Conservation (phyloP, 257 asterid species). For the Solanum rostratum region DNA sequence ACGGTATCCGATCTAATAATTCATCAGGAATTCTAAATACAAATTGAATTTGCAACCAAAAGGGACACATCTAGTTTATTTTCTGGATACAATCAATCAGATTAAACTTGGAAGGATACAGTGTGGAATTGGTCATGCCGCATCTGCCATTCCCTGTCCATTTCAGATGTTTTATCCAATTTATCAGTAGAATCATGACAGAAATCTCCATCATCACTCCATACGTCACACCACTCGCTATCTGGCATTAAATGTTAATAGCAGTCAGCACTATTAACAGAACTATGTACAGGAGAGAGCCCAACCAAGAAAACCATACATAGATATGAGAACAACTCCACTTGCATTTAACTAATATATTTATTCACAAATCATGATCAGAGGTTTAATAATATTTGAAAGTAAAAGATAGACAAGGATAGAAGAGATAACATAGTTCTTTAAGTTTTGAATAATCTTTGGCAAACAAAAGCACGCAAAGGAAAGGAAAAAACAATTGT, state of each 20-base stretch:
- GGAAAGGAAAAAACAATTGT: background rate
- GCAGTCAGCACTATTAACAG: background rate
- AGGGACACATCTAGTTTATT: background rate
- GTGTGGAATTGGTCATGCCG: conserved; percentile 65
- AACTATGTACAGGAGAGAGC: background rate
- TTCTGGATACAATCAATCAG: background rate
- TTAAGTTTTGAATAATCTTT: background rate
- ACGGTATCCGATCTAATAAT: conserved; percentile 79
- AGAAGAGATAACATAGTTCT: background rate
- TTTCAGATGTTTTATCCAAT: conserved; percentile 20
- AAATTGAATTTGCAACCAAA: background rate
- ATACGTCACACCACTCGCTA: conserved; percentile 33
- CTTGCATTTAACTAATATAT: background rate
- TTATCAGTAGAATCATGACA: conserved; percentile 23
- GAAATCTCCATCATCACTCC: conserved; percentile 57
- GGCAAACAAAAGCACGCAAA: background rate
- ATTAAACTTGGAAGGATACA: conserved; percentile 26
- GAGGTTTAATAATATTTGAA: background rate
- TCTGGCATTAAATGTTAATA: conserved; percentile 13
- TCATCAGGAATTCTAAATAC: conserved; percentile 10
- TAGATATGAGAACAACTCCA: background rate
- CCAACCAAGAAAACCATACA: background rate
- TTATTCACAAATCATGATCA: background rate
- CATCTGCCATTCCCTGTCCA: conserved; percentile 79
- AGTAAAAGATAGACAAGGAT: background rate